Evolutionary conservation across 805 yeast genomes (phyloP).

Genomic region (Candida incommunis): DNA sequence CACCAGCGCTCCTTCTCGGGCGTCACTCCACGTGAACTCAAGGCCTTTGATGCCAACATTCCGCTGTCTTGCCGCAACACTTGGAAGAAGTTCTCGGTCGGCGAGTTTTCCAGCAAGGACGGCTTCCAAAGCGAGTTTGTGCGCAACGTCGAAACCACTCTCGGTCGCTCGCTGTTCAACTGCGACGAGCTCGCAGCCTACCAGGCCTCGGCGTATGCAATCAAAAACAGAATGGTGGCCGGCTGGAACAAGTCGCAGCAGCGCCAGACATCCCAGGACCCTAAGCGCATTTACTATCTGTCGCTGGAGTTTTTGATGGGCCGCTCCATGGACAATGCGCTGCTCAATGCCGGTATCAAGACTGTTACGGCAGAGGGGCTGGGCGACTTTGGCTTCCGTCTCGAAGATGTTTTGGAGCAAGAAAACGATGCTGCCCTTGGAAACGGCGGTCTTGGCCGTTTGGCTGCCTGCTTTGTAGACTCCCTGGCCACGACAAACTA

Average conservation of each 20-base stretch:
- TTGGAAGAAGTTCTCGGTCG: slow-evolving; percentile 60
- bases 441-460: slow-evolving; percentile 88
- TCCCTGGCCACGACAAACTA: slow-evolving; percentile 74
- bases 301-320: slow-evolving; percentile 90
- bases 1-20: slow-evolving; percentile 66
- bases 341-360: slow-evolving; percentile 65
- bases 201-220: slow-evolving; percentile 69
- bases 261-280: slow-evolving; percentile 67
- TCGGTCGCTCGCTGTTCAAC: slow-evolving; percentile 85
- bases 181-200: slow-evolving; percentile 89
- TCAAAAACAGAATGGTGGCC: slow-evolving; percentile 65
- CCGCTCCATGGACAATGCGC: slow-evolving; percentile 85
- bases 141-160: slow-evolving; percentile 75
- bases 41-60: slow-evolving; percentile 65
- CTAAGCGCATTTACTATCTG: slow-evolving; percentile 74
- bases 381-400: slow-evolving; percentile 67
- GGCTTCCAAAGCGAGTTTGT: slow-evolving; percentile 58
- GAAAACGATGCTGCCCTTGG: slow-evolving; percentile 95
- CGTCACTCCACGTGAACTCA: slow-evolving; percentile 79
- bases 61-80: slow-evolving; percentile 63
- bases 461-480: slow-evolving; percentile 90
- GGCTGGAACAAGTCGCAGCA: slow-evolving; percentile 94
- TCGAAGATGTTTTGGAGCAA: slow-evolving; percentile 71
- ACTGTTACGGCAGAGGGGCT: slow-evolving; percentile 41
- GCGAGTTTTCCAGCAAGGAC: slow-evolving; percentile 33